Conservation (phyloP, 2,329 filamentous ascomycete genomes). For the Colletotrichum brevisporum region DNA sequence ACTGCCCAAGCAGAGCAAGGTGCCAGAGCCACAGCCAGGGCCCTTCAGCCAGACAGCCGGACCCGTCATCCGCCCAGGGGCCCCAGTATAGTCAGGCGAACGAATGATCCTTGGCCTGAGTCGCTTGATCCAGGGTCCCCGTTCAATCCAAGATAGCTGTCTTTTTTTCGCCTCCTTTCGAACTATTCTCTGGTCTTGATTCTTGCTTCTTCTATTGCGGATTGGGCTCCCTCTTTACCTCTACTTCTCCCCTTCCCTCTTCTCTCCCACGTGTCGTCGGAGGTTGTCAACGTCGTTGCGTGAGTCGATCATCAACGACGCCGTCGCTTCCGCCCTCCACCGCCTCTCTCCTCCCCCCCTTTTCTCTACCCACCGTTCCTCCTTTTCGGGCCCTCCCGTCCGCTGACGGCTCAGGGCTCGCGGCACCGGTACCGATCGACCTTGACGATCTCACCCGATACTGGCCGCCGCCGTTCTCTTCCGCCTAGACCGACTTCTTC, state of each 20-base stretch:
- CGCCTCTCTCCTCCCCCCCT: not conserved
- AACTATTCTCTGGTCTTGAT: slow-evolving; percentile 2
- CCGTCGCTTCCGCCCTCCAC: slow-evolving; percentile 1
- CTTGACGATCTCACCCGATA: not conserved
- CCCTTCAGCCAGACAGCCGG: slow-evolving; percentile 14
- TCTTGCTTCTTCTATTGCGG: slow-evolving; percentile 1
- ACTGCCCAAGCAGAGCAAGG: not conserved
- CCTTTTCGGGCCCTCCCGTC: not conserved
- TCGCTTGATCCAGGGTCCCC: slow-evolving; percentile 26
- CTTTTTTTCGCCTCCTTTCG: slow-evolving; percentile 22
- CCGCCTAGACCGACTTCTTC: not conserved
- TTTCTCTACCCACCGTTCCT: not conserved
- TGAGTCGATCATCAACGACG: slow-evolving; percentile 4
- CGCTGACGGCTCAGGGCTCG: not conserved
- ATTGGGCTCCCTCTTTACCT: slow-evolving; percentile 12
- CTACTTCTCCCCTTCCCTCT: not conserved
- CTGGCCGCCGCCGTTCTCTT: not conserved
- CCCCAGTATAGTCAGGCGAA: slow-evolving; percentile 32
- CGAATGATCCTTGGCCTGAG: slow-evolving; percentile 20
- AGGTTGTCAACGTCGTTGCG: slow-evolving; percentile 8
- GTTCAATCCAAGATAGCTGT: slow-evolving; percentile 21
- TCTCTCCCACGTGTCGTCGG: not conserved
- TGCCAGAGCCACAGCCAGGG: slow-evolving; percentile 8
- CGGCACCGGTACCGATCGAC: too few relatives aligned
- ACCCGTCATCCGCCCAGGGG: slow-evolving; percentile 34